Evolutionary conservation across 805 yeast genomes (phyloP).

Genomic region (Dipodascus geniculatus): DNA sequence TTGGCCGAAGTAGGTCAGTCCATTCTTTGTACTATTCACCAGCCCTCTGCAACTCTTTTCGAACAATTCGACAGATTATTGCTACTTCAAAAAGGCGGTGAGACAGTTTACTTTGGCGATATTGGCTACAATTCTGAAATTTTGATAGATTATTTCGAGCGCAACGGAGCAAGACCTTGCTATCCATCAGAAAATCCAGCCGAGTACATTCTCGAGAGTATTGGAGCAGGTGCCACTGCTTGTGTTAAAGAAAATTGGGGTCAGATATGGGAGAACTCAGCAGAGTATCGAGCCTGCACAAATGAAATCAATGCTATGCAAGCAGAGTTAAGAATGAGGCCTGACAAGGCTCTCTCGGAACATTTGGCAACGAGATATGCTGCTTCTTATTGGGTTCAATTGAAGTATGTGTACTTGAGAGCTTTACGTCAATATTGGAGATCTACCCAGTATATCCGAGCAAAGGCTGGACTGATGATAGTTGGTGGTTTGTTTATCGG

Average conservation of each 20-base stretch:
- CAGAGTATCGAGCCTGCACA: slow-evolving; percentile 28
- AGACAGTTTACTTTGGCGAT: slow-evolving; percentile 74
- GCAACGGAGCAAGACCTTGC: slow-evolving; percentile 61
- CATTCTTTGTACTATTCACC: slow-evolving; percentile 65
- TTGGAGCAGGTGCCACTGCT: slow-evolving; percentile 77
- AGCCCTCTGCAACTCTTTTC: slow-evolving; percentile 61
- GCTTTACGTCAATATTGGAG: slow-evolving; percentile 41
- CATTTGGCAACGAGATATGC: slow-evolving; percentile 28
- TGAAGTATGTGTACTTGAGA: slow-evolving; percentile 31
- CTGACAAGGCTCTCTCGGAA: slow-evolving; percentile 17
- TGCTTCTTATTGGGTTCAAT: slow-evolving; percentile 37
- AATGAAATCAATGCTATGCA: slow-evolving; percentile 26
- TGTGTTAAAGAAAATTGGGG: slow-evolving; percentile 46
- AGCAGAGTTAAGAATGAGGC: slow-evolving; percentile 20
- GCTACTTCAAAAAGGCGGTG: slow-evolving; percentile 63
- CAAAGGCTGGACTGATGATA: slow-evolving; percentile 42
- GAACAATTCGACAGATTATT: slow-evolving; percentile 57
- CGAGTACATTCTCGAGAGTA: slow-evolving; percentile 59
- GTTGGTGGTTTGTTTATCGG: slow-evolving; percentile 56
- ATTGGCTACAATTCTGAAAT: slow-evolving; percentile 52
- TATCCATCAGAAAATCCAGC: slow-evolving; percentile 55
- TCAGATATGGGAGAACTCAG: slow-evolving; percentile 46
- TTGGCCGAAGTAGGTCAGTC: slow-evolving; percentile 65
- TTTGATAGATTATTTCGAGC: slow-evolving; percentile 56
- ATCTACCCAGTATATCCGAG: slow-evolving; percentile 46